These are phyloP conservation scores for Cystofilobasidium capitatum DNA, from an alignment of 768 basidiomycete species.

Conservation along the genomic window DNA sequence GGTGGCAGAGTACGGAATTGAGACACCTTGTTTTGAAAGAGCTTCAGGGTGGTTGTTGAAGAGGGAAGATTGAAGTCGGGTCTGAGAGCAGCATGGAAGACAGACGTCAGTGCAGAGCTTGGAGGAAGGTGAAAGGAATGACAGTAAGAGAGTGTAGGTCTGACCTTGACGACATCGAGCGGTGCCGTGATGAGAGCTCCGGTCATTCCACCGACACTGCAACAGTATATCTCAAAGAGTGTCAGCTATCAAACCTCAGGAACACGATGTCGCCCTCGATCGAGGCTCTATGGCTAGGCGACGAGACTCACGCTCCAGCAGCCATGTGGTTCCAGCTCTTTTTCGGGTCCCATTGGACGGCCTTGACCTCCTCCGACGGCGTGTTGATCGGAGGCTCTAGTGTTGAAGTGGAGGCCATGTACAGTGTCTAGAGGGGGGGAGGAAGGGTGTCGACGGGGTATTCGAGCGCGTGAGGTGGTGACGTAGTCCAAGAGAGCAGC, in stretches of 20 bases:
- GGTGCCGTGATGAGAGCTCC: conserved; percentile 94
- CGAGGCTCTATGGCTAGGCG: neutral
- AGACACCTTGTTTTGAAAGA: neutral
- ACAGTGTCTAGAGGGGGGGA: conserved; percentile 9
- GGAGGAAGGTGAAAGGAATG: neutral
- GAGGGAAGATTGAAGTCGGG: conserved; percentile 82
- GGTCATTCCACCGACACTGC: conserved; percentile 89
- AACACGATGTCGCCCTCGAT: too few relatives aligned
- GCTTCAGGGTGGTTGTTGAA: conserved; percentile 44
- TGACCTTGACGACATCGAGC: conserved; percentile 84
- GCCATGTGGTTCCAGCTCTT: conserved; percentile 61
- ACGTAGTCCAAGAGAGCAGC: neutral
- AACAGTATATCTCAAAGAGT: neutral
- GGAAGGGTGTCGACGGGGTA: neutral
- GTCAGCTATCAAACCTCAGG: neutral
- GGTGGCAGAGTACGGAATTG: conserved; percentile 22
- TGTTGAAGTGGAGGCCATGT: conserved; percentile 8
- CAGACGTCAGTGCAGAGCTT: neutral
- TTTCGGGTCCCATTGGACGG: conserved; percentile 27
- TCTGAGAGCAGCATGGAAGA: conserved; percentile 40
- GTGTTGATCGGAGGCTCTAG: conserved; percentile 2
- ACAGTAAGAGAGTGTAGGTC: neutral
- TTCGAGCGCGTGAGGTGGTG: neutral
- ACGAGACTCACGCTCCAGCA: conserved; percentile 64
- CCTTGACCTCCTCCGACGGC: conserved; percentile 11